These are phyloP conservation scores for Ascobolus immersus DNA, from an alignment of 495 filamentous ascomycete genomes.

Conservation along the genomic window DNA sequence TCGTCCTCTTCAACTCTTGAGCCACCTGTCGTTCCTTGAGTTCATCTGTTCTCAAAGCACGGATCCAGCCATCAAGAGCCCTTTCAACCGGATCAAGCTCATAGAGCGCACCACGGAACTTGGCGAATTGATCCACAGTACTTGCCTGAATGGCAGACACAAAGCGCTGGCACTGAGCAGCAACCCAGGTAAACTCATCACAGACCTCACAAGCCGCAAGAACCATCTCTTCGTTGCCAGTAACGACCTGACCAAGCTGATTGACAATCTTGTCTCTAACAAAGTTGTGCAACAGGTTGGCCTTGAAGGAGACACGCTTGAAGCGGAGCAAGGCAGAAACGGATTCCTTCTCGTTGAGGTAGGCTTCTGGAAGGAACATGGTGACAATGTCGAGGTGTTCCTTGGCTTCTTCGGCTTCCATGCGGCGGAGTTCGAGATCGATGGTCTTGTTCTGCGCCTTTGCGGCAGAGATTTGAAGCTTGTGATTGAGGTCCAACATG, in stretches of 20 bases:
- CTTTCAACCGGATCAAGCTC: conserved; percentile 86
- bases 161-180: conserved; percentile 60
- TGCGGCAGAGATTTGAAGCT: conserved; percentile 62
- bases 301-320: conserved; percentile 72
- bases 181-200: conserved; percentile 67
- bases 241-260: conserved; percentile 24
- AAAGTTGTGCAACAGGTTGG: conserved; percentile 48
- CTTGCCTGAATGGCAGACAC: conserved; percentile 50
- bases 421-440: conserved; percentile 60
- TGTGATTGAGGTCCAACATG: conserved; percentile 90
- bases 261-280: conserved; percentile 48
- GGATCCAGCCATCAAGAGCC: conserved; percentile 70
- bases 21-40: conserved; percentile 62
- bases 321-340: conserved; percentile 66
- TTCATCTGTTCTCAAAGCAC: conserved; percentile 56
- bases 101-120: conserved; percentile 49
- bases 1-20: conserved; percentile 52
- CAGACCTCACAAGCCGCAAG: conserved; percentile 54
- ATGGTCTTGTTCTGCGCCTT: conserved; percentile 87
- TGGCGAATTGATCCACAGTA: conserved; percentile 47
- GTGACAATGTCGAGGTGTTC: conserved; percentile 71
- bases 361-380: conserved; percentile 74
- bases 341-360: conserved; percentile 51
- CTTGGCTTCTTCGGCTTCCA: conserved; percentile 70
- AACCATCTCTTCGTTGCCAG: conserved; percentile 40